Percentiles rank a stretch among this genome's conserved stretches.
These are phyloP conservation scores for Vigna hirtella DNA, from an alignment of 306 rosid genomes.

Conservation along the genomic window DNA sequence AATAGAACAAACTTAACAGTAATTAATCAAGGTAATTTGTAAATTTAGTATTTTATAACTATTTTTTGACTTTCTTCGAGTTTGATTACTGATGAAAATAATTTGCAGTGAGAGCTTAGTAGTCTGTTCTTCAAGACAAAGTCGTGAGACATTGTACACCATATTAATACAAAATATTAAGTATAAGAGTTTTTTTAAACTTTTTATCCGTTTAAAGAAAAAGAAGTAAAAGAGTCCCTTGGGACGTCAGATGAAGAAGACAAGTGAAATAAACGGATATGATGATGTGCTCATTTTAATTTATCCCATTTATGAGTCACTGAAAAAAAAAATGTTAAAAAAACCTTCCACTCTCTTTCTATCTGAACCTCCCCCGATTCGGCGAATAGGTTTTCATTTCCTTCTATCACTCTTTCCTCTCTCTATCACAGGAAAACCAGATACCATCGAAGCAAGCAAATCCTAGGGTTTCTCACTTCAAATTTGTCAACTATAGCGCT, in stretches of 20 bases:
- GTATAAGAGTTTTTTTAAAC: no score
- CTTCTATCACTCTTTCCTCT: not conserved
- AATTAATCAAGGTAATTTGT: no score
- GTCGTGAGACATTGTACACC: no score
- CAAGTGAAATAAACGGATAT: not conserved
- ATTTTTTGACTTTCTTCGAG: no score
- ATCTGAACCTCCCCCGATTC: slow-evolving; percentile 53
- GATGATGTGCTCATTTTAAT: not conserved
- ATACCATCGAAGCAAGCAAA: slow-evolving; percentile 41
- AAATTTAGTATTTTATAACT: no score
- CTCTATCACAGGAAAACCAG: slow-evolving; percentile 42
- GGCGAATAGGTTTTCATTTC: slow-evolving; percentile 53
- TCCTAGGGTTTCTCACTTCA: slow-evolving; percentile 47
- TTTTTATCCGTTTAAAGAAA: no score
- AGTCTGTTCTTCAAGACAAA: no score
- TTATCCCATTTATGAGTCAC: not conserved
- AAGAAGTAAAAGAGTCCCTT: no score
- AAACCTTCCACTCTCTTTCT: slow-evolving; percentile 44
- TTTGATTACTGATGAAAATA: no score
- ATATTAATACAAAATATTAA: no score
- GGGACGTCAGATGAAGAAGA: not conserved
- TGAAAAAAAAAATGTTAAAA: not conserved
- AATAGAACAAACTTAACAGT: no score
- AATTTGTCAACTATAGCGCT: slow-evolving; percentile 22
- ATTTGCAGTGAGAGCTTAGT: no score